Conservation (phyloP, 257 asterid species). For the Fraxinus pennsylvanica region DNA sequence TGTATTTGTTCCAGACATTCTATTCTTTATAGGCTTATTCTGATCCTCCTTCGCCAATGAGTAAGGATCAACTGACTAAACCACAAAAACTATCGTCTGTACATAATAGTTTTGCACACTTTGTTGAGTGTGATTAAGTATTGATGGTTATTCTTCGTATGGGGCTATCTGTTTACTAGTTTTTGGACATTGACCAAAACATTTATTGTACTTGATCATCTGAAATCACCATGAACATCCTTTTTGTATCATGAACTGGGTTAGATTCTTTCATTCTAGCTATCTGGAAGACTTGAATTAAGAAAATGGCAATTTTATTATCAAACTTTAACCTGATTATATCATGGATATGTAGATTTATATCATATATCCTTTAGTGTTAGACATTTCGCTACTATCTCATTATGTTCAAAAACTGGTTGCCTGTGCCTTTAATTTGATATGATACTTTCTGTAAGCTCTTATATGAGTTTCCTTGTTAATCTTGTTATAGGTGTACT, state of each 20-base stretch:
- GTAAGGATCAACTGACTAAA: not conserved
- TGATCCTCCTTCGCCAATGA: not conserved
- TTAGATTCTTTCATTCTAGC: not conserved
- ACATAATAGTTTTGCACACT: not conserved
- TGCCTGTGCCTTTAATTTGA: not conserved
- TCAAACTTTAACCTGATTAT: not conserved
- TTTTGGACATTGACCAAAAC: not conserved
- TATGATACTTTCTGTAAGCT: not conserved
- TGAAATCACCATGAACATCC: not conserved
- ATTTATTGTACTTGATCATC: not conserved
- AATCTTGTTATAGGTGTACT: slow-evolving; percentile 51
- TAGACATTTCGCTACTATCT: not conserved
- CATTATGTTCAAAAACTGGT: not conserved
- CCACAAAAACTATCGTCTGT: not conserved
- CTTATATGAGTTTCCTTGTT: slow-evolving; percentile 21
- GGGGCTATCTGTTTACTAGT: not conserved
- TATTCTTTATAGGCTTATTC: not conserved
- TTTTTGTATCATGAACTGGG: not conserved
- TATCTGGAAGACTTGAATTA: slow-evolving; percentile 8
- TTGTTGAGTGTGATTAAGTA: not conserved
- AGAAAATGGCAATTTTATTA: not conserved
- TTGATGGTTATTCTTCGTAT: not conserved
- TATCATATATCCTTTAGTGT: not conserved
- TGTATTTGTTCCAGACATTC: not conserved
- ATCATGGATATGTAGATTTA: not conserved